phyloP scores from a whole-genome alignment of 192 early-diverging fungal genomes.

The Dissophora ornata region DNA sequence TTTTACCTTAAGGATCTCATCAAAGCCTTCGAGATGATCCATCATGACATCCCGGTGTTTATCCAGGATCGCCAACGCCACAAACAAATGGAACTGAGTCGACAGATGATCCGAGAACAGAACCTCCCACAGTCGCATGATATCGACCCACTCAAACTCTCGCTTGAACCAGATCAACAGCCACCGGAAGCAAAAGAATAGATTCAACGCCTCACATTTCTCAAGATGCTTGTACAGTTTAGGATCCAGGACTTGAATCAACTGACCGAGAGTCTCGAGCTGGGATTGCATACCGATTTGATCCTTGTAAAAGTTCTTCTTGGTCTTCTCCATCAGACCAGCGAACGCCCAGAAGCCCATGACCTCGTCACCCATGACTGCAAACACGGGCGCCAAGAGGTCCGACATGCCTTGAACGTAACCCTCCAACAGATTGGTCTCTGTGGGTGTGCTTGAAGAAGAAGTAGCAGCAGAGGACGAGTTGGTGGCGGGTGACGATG shows the following conservation, averaged over 20 bases:
- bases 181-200: slow-evolving; percentile 99
- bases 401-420: slow-evolving; percentile 99
- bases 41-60: slow-evolving; percentile 85
- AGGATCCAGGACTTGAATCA: slow-evolving; percentile 92
- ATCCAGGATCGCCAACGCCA: slow-evolving; percentile 95
- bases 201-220: slow-evolving; percentile 83
- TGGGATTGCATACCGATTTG: slow-evolving; percentile 95
- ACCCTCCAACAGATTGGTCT: slow-evolving; percentile 60
- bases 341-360: slow-evolving; percentile 95
- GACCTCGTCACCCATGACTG: slow-evolving; percentile 88
- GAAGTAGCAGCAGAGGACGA: background rate
- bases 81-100: slow-evolving; percentile 90
- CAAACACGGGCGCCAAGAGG: slow-evolving; percentile 89
- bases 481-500: background rate
- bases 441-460: background rate
- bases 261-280: slow-evolving; percentile 79
- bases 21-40: slow-evolving; percentile 83
- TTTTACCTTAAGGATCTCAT: slow-evolving; percentile 91
- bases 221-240: slow-evolving; percentile 86
- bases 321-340: slow-evolving; percentile 89
- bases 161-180: slow-evolving; percentile 97
- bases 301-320: slow-evolving; percentile 91
- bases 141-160: slow-evolving; percentile 91
- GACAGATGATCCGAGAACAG: slow-evolving; percentile 81
- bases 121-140: slow-evolving; percentile 91